A percentile compares a stretch with the other conserved stretches of the same genome.
These are phyloP conservation scores for Fusarium hostae DNA, from an alignment of 2,329 filamentous ascomycete species.

Conservation along the genomic window DNA sequence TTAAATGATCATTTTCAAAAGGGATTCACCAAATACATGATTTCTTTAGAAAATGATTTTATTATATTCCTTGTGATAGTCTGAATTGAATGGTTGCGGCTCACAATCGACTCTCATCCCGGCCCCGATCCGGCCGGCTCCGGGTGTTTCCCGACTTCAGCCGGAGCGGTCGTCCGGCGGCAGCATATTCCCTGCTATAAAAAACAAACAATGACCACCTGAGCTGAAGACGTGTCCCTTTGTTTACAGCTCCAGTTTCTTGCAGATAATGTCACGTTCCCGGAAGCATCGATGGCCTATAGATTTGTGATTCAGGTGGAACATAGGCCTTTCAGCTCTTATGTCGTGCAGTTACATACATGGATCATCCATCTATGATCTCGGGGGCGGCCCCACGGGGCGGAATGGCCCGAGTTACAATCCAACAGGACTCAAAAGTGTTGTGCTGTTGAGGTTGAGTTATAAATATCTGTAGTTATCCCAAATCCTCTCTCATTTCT, in stretches of 20 bases:
- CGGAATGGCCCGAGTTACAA: conserved; percentile 5
- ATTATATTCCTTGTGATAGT: neutral
- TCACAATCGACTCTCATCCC: neutral
- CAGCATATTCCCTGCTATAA: conserved; percentile 2
- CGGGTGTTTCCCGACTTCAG: conserved; percentile 28
- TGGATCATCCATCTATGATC: conserved; percentile 37
- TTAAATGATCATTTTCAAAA: neutral
- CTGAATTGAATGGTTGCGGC: neutral
- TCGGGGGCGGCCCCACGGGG: conserved; percentile 16
- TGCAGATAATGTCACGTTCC: conserved; percentile 14
- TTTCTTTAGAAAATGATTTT: rapidly evolving
- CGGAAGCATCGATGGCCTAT: conserved; percentile 11
- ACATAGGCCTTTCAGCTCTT: conserved; percentile 23
- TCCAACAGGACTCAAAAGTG: neutral
- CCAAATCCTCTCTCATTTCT: neutral
- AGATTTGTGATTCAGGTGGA: conserved; percentile 13
- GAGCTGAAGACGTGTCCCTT: conserved; percentile 4
- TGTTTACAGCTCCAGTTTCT: conserved; percentile 3
- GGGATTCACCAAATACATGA: rapidly evolving
- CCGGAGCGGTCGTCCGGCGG: conserved; percentile 12
- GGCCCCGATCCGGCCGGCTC: conserved; percentile 27
- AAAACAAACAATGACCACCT: conserved; percentile 20
- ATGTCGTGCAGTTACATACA: conserved; percentile 31
- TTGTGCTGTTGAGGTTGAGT: neutral
- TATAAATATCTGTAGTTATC: conserved; percentile 28